These are phyloP conservation scores for Aspergillus diversus DNA, from an alignment of 495 filamentous ascomycete genomes.

Conservation along the genomic window DNA sequence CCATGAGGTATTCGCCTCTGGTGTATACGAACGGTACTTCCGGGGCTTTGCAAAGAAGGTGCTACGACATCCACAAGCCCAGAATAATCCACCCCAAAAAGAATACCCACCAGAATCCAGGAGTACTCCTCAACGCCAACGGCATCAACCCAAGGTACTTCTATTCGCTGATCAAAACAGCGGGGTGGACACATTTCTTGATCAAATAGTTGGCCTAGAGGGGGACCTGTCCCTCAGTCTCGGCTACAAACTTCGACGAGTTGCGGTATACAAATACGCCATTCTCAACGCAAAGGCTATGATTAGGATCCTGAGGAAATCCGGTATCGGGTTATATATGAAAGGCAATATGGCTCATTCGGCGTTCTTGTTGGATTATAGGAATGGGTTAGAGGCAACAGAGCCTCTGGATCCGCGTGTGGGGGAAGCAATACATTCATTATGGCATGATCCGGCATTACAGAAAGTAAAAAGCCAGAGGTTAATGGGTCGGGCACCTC, in stretches of 20 bases:
- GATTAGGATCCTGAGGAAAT: background rate
- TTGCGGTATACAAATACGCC: background rate
- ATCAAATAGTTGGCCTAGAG: background rate
- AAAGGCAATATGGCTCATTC: too few species aligned
- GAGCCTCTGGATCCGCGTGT: background rate
- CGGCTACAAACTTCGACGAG: background rate
- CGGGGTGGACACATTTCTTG: background rate
- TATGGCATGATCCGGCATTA: background rate
- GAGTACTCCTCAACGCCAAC: background rate
- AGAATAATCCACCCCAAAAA: background rate
- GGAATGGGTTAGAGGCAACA: background rate
- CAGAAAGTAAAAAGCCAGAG: background rate
- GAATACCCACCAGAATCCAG: background rate
- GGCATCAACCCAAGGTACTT: too few species aligned
- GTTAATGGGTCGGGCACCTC: background rate
- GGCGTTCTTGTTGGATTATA: background rate
- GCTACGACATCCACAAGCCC: background rate
- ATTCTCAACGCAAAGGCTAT: background rate
- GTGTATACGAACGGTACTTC: constrained; percentile 2
- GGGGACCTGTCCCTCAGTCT: background rate
- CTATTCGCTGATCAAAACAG: background rate
- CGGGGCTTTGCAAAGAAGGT: constrained; percentile 1
- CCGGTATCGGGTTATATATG: too few species aligned
- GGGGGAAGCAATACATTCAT: background rate
- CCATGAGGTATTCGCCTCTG: background rate